phyloP scores from a whole-genome alignment of 179 eudicot genomes.

The Gypsophila paniculata region DNA sequence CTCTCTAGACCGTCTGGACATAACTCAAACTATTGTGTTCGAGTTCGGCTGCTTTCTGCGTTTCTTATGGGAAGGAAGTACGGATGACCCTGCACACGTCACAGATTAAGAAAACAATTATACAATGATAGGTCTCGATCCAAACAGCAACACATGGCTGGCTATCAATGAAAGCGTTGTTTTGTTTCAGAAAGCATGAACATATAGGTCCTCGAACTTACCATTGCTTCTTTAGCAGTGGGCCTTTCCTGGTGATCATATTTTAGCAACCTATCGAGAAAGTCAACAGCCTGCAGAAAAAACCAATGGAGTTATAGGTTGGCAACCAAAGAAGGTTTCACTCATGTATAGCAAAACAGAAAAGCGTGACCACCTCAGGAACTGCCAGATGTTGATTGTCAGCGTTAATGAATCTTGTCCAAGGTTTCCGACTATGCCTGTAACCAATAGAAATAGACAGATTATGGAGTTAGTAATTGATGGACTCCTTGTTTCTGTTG shows the following conservation, averaged over 20 bases:
- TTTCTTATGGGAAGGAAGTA: constrained; percentile 83
- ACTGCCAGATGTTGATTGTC: constrained; percentile 92
- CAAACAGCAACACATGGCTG: neutral
- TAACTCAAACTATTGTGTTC: constrained; percentile 37
- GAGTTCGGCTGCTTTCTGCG: constrained; percentile 82
- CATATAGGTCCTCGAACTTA: constrained; percentile 21
- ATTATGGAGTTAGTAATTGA: neutral
- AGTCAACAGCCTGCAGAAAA: constrained; percentile 68
- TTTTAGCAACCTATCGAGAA: constrained; percentile 79
- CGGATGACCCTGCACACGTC: constrained; percentile 73
- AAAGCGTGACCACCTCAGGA: constrained; percentile 54
- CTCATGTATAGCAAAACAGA: neutral
- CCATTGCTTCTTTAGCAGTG: constrained; percentile 98
- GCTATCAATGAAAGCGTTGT: neutral
- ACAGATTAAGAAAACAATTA: neutral
- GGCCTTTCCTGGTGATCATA: constrained; percentile 98
- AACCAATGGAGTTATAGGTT: constrained; percentile 15
- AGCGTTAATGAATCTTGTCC: constrained; percentile 69
- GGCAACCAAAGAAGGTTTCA: neutral
- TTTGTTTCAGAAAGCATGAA: neutral
- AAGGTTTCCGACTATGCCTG: constrained; percentile 83
- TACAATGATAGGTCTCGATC: neutral
- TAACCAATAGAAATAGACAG: constrained; percentile 17
- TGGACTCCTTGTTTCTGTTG: neutral
- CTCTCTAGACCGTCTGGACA: neutral